phyloP scores from a whole-genome alignment of 768 basidiomycete genomes.

The Lentinula raphanica region DNA sequence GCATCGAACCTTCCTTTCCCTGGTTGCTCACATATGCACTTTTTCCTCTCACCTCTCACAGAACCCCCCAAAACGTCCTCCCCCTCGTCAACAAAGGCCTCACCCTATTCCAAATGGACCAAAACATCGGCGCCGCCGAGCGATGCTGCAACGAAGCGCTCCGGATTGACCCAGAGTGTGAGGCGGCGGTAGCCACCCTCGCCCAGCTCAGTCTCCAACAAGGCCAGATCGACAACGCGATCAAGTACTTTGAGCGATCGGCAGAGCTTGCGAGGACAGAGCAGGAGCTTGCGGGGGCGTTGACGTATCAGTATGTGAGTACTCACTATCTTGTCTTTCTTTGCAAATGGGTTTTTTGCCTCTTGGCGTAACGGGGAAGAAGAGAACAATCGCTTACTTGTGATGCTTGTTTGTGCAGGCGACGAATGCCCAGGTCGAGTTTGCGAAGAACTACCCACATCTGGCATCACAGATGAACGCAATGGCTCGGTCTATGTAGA shows the following conservation, averaged over 20 bases:
- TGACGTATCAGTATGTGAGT: constrained; percentile 77
- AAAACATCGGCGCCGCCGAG: constrained; percentile 81
- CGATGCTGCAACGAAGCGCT: constrained; percentile 85
- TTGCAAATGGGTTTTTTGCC: too few relatives aligned
- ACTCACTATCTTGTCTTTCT: constrained; percentile 1
- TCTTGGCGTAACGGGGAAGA: too few relatives aligned
- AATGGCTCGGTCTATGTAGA: constrained; percentile 29
- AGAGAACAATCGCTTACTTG: too few relatives aligned
- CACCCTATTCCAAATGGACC: constrained; percentile 92
- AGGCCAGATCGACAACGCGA: constrained; percentile 79
- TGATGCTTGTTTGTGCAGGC: constrained; percentile 43
- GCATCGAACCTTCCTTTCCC: too few relatives aligned
- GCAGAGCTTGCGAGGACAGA: constrained; percentile 86
- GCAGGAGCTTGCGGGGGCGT: constrained; percentile 72
- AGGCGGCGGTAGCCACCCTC: constrained; percentile 92
- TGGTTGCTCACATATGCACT: neutral
- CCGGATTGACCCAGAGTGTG: constrained; percentile 85
- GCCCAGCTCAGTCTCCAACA: constrained; percentile 92
- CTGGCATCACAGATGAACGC: constrained; percentile 66
- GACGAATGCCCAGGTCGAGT: constrained; percentile 75
- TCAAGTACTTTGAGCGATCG: constrained; percentile 81
- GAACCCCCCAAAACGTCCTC: constrained; percentile 70
- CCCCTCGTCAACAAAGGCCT: constrained; percentile 98
- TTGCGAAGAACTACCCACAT: constrained; percentile 77
- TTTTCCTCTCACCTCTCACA: neutral